phyloP scores from a whole-genome alignment of 352 stramenopile genomes.

The Phytopythium kandeliae region DNA sequence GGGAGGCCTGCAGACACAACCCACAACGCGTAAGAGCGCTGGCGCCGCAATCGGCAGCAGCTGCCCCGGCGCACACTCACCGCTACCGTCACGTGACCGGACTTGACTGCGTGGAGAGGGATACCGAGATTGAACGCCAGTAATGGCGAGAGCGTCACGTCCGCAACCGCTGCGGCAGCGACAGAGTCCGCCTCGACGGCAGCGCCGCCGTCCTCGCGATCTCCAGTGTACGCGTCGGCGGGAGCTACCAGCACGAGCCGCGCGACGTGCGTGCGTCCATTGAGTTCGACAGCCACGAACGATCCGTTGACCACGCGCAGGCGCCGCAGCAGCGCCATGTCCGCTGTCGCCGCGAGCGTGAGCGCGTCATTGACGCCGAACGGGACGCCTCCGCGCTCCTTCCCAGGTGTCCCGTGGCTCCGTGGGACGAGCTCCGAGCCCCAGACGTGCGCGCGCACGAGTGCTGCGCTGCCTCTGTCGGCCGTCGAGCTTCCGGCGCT shows the following conservation, averaged over 20 bases:
- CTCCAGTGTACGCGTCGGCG: slow-evolving; percentile 5
- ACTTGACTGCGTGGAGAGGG: slow-evolving; percentile 25
- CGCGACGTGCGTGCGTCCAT: slow-evolving; percentile 22
- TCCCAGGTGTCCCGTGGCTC: not conserved
- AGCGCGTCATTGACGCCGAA: slow-evolving; percentile 19
- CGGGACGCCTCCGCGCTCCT: not conserved
- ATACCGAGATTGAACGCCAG: slow-evolving; percentile 76
- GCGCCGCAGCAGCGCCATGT: slow-evolving; percentile 34
- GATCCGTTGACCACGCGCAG: slow-evolving; percentile 44
- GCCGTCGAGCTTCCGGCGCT: not conserved
- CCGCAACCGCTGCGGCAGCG: slow-evolving; percentile 5
- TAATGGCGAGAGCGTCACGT: slow-evolving; percentile 55
- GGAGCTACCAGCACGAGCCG: slow-evolving; percentile 21
- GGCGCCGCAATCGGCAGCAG: slow-evolving; percentile 1
- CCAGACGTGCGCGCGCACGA: slow-evolving; percentile 31
- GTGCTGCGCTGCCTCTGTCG: not conserved
- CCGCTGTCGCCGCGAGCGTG: slow-evolving; percentile 26
- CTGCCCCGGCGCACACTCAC: slow-evolving; percentile 13
- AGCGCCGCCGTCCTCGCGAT: not conserved
- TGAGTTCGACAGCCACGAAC: slow-evolving; percentile 30
- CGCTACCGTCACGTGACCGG: slow-evolving; percentile 14
- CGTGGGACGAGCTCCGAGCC: slow-evolving; percentile 7
- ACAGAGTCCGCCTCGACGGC: not conserved
- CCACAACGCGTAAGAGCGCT: slow-evolving; percentile 1
- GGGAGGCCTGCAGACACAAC: slow-evolving; percentile 19